These are phyloP conservation scores for Cylindrotheca closterium DNA, from an alignment of 108 stramenopile genomes.

Conservation along the genomic window DNA sequence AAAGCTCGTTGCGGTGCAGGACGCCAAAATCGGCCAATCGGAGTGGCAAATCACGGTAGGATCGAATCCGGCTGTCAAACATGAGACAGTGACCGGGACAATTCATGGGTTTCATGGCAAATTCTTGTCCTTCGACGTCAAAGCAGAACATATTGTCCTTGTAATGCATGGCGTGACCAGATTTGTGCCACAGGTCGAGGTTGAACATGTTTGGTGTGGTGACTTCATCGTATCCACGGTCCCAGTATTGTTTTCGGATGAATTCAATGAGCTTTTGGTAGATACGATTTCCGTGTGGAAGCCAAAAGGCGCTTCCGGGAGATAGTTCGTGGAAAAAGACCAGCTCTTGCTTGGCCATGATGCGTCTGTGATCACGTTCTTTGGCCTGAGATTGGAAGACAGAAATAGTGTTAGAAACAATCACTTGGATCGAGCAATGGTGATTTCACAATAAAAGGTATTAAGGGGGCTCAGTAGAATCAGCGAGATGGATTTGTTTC, in stretches of 20 bases:
- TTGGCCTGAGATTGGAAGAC: constrained; percentile 73
- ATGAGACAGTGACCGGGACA: constrained; percentile 98
- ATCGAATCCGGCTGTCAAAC: constrained; percentile 87
- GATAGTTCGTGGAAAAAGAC: constrained; percentile 96
- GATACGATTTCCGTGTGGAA: constrained; percentile 97
- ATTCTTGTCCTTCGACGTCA: constrained; percentile 92
- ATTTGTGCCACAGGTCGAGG: constrained; percentile 95
- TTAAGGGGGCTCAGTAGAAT: constrained; percentile 53
- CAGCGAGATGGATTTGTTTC: constrained; percentile 50
- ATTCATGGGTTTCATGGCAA: constrained; percentile 99
- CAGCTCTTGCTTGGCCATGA: constrained; percentile 94
- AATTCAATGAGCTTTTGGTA: constrained; percentile 97
- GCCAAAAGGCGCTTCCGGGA: constrained; percentile 97
- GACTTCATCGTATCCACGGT: constrained; percentile 96
- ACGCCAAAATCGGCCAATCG: constrained; percentile 99
- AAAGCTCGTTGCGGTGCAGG: constrained; percentile 96
- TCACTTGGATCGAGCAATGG: not conserved
- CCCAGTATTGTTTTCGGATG: constrained; percentile 94
- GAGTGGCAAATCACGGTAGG: constrained; percentile 97
- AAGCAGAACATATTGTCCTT: constrained; percentile 97
- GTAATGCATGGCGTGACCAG: constrained; percentile 99
- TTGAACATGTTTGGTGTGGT: constrained; percentile 99
- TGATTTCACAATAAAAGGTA: not conserved
- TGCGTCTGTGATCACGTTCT: constrained; percentile 94
- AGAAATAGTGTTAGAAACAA: not conserved